Conservation (phyloP, 2,329 filamentous ascomycete species). For the Metarhizium humberi region DNA sequence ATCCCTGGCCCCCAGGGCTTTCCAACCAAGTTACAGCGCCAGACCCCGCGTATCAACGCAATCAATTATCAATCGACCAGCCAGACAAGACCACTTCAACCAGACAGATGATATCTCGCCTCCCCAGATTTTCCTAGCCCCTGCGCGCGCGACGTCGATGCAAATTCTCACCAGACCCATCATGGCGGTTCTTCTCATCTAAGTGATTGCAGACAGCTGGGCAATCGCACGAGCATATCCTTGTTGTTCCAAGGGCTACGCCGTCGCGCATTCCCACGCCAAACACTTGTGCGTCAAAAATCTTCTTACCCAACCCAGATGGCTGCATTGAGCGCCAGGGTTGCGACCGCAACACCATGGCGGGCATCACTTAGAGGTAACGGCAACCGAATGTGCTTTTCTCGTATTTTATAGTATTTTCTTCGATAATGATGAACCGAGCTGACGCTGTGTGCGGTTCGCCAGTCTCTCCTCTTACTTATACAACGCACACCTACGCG, state of each 20-base stretch:
- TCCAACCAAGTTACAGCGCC: no score
- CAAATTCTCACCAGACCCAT: background rate
- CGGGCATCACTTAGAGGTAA: constrained; percentile 8
- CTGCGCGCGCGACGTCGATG: background rate
- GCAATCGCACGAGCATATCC: background rate
- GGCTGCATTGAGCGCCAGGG: constrained; percentile 11
- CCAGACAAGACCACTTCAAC: background rate
- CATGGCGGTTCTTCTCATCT: background rate
- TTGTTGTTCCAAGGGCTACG: background rate
- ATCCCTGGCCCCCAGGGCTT: no score
- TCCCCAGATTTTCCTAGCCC: background rate
- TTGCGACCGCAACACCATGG: constrained; percentile 11
- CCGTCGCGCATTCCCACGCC: background rate
- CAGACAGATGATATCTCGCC: background rate
- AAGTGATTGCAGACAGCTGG: background rate
- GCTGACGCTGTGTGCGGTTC: background rate
- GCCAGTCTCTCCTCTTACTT: background rate
- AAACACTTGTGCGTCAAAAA: background rate
- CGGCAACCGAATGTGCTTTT: constrained; percentile 1
- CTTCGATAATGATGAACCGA: background rate
- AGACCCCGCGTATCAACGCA: no score
- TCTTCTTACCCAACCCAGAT: constrained; percentile 6
- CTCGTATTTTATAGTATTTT: background rate
- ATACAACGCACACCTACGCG: background rate
- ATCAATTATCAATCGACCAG: no score